Evolutionary conservation across 176 grass and related monocot genomes (phyloP), one percentile per base, ranked within the genome.

Genomic region (Aegilops speltoides): DNA sequence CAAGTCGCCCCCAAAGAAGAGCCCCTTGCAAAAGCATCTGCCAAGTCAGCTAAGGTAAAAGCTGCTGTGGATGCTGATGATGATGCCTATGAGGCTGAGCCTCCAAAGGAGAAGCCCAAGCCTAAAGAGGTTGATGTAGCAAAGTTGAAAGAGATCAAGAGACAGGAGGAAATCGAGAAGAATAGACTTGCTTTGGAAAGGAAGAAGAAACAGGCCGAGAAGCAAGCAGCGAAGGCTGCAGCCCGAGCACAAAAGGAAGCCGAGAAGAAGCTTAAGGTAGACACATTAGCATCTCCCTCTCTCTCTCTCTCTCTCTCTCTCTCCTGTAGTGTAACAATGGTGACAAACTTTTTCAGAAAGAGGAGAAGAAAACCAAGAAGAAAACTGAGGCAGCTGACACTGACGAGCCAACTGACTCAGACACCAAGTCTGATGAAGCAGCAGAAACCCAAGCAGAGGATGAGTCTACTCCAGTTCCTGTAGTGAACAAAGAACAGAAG

Each of bases 151-250:
- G 93, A 99, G 76, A 88, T 90, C 2, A 99, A 96, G 84, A 91
- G 97, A 81, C 94, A 94, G 81, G 97, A 99, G 72, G 94, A 96
- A 83, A 96, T 96, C 60, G 90, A 87, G 52, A 99, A 99, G 90
- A 90, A 95, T 68, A 99, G 77, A 73, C 73, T 91, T 66, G 97
- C 94, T 11, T 74, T 93, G 72, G 97, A 99, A 75, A 92, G 97
- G 43, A 99, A 99, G 90, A 99, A 94, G 90, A 99, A 81, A 73
- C 85, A 86, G 57, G 90, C 97, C 41, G 97, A 99, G 82, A 99
- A 98, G 87, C 91, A 93, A 76, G 88, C 83, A 20, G 85, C 88
- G 2, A 96, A 96, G 70, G 94, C 94, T 1, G 94, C 85, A 22
- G 92, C 59, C 10, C 89, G 91, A 76, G 97, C 92, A 72, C 92